Percentiles rank a stretch among this genome's conserved stretches.
phyloP scores from a whole-genome alignment of 768 basidiomycete species.

The Tulasnella sp. region DNA sequence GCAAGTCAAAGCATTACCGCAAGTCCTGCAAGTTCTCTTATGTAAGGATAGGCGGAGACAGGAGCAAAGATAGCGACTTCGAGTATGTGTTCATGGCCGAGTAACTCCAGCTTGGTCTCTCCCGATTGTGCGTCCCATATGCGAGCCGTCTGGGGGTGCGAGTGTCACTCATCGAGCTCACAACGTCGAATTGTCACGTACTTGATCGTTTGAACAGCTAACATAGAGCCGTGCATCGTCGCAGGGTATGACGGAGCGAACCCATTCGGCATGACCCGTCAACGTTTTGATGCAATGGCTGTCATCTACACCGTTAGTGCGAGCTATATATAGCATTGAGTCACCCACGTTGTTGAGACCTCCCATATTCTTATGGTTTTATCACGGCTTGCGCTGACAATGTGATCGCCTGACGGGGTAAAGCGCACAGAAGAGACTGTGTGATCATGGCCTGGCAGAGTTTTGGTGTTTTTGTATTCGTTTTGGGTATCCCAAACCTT shows the following conservation, averaged over 20 bases:
- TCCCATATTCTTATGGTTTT: conserved; percentile 78
- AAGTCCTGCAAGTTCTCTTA: conserved; percentile 63
- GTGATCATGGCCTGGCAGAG: conserved; percentile 82
- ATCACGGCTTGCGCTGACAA: conserved; percentile 81
- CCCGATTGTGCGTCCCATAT: conserved; percentile 63
- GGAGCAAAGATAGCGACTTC: conserved; percentile 77
- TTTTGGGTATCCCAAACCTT: conserved; percentile 86
- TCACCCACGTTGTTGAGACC: conserved; percentile 65
- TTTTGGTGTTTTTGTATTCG: conserved; percentile 82
- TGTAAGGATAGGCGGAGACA: conserved; percentile 53
- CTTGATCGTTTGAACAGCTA: conserved; percentile 82
- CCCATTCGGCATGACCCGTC: conserved; percentile 72
- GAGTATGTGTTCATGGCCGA: conserved; percentile 80
- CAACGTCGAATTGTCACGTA: conserved; percentile 26
- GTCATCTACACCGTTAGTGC: conserved; percentile 1
- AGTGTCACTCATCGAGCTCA: conserved; percentile 2
- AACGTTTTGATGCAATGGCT: conserved; percentile 69
- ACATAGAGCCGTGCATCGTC: conserved; percentile 59
- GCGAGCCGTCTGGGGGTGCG: conserved; percentile 48
- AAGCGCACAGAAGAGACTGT: conserved; percentile 78
- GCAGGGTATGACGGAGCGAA: conserved; percentile 40
- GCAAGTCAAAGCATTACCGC: conserved; percentile 33
- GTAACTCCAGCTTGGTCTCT: conserved; percentile 65
- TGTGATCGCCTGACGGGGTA: conserved; percentile 67
- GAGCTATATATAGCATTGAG: neutral